Conservation (phyloP, 257 asterid genomes). For the Scutellaria barbata region DNA sequence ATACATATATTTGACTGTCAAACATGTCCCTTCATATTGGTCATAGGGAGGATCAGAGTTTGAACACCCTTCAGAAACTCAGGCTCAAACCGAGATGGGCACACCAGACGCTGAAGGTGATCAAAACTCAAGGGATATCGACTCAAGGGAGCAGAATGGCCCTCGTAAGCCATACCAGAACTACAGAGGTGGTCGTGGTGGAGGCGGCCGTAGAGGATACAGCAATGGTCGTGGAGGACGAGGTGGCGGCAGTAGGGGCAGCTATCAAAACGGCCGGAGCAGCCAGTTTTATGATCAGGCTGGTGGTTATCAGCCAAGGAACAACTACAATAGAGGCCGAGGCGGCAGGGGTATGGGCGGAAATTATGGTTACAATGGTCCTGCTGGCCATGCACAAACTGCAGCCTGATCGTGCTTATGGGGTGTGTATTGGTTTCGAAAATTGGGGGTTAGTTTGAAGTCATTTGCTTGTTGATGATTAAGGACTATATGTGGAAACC, state of each 20-base stretch:
- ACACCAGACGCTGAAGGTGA: slow-evolving; percentile 43
- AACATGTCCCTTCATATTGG: background rate
- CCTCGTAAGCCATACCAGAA: slow-evolving; percentile 54
- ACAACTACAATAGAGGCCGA: slow-evolving; percentile 60
- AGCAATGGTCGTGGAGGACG: slow-evolving; percentile 72
- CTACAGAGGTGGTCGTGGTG: slow-evolving; percentile 61
- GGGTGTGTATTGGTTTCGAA: slow-evolving; percentile 1
- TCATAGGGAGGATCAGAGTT: slow-evolving; percentile 48
- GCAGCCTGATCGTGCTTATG: slow-evolving; percentile 46
- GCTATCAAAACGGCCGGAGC: slow-evolving; percentile 61
- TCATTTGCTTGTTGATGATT: slow-evolving; percentile 17
- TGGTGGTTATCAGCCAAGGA: slow-evolving; percentile 58
- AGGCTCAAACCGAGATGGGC: slow-evolving; percentile 44
- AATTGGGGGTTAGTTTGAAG: slow-evolving; percentile 28
- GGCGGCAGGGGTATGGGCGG: slow-evolving; percentile 77
- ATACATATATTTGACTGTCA: background rate
- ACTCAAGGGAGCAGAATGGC: slow-evolving; percentile 49
- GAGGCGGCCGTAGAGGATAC: slow-evolving; percentile 57
- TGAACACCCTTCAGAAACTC: slow-evolving; percentile 45
- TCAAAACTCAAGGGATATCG: slow-evolving; percentile 44
- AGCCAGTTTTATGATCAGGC: slow-evolving; percentile 62
- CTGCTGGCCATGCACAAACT: slow-evolving; percentile 45
- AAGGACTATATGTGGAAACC: slow-evolving; percentile 27
- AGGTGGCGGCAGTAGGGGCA: slow-evolving; percentile 53
- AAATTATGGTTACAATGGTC: slow-evolving; percentile 42